A percentile compares a stretch with the other conserved stretches of the same genome.
phyloP scores from a whole-genome alignment of 2,329 filamentous ascomycete species.

The Exophiala spinifera region DNA sequence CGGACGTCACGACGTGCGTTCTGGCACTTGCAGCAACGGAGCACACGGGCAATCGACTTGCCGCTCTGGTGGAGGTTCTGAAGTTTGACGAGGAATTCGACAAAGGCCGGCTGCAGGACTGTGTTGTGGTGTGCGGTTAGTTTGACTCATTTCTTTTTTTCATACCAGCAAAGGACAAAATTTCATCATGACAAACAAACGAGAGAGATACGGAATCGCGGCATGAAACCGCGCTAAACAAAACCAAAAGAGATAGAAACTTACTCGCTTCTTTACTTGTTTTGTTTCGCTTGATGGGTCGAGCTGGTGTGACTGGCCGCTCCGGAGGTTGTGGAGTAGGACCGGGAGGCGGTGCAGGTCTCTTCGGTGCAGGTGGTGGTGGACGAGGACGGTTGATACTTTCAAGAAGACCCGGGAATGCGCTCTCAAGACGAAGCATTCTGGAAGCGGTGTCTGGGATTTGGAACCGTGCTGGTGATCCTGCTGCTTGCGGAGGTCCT shows the following conservation, averaged over 20 bases:
- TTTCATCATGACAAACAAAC: no score
- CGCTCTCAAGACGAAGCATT: conserved; percentile 10
- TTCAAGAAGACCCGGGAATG: conserved; percentile 17
- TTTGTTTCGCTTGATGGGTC: conserved; percentile 10
- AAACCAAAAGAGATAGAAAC: background rate
- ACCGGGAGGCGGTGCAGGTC: background rate
- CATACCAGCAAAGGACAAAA: no score
- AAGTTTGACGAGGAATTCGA: conserved; percentile 11
- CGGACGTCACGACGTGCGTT: conserved; percentile 15
- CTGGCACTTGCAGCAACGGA: conserved; percentile 16
- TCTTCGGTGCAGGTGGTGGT: background rate
- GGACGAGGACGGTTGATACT: background rate
- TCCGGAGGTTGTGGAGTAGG: background rate
- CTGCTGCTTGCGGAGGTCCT: no score
- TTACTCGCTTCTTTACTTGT: conserved; percentile 21
- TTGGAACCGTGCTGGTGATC: background rate
- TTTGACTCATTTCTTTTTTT: no score
- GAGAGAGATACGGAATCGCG: no score
- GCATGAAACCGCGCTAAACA: no score
- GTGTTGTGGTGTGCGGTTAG: conserved; percentile 1
- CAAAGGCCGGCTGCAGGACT: conserved; percentile 15
- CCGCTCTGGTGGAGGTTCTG: conserved; percentile 11
- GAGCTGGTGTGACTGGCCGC: background rate
- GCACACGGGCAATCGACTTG: conserved; percentile 6
- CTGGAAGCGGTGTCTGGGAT: background rate